phyloP scores from a whole-genome alignment of 495 filamentous ascomycete species.

The Penicillium lividum region DNA sequence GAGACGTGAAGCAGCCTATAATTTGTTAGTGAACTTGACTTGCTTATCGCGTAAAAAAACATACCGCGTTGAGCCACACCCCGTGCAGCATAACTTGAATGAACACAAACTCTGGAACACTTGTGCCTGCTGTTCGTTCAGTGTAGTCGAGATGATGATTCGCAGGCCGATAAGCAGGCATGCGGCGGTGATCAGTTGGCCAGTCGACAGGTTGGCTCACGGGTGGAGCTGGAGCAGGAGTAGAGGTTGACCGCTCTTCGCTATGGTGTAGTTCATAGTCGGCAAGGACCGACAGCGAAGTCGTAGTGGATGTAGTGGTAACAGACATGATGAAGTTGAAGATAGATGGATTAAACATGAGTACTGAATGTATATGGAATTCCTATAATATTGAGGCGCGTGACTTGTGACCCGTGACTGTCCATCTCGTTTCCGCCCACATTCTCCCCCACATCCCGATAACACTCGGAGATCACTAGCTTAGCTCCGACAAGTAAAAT shows the following conservation, averaged over 20 bases:
- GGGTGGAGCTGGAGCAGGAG: conserved; percentile 1
- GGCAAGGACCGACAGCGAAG: conserved; percentile 35
- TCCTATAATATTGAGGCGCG: not conserved
- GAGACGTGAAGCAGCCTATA: conserved; percentile 34
- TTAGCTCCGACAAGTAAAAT: conserved; percentile 2
- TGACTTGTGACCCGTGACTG: not conserved
- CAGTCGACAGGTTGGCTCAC: conserved; percentile 31
- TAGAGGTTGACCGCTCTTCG: conserved; percentile 11
- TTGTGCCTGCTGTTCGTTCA: conserved; percentile 44
- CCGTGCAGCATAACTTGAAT: conserved; percentile 55
- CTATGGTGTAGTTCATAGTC: conserved; percentile 53
- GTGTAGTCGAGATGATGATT: conserved; percentile 44
- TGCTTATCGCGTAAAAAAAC: conserved; percentile 15
- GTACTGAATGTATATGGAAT: conserved; percentile 5
- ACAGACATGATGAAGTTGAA: conserved; percentile 36
- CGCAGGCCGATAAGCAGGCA: conserved; percentile 51
- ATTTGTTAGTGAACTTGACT: not conserved
- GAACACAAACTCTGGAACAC: conserved; percentile 43
- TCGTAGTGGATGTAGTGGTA: conserved; percentile 33
- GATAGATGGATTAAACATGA: conserved; percentile 4
- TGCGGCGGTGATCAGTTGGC: conserved; percentile 48
- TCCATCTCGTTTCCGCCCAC: conserved; percentile 7
- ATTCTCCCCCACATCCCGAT: conserved; percentile 36
- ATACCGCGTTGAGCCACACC: conserved; percentile 53
- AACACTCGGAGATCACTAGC: not conserved